Evolutionary conservation across 371 early-diverging fungal genomes (phyloP).

Genomic region (Quaeritorhiza haematococci): DNA sequence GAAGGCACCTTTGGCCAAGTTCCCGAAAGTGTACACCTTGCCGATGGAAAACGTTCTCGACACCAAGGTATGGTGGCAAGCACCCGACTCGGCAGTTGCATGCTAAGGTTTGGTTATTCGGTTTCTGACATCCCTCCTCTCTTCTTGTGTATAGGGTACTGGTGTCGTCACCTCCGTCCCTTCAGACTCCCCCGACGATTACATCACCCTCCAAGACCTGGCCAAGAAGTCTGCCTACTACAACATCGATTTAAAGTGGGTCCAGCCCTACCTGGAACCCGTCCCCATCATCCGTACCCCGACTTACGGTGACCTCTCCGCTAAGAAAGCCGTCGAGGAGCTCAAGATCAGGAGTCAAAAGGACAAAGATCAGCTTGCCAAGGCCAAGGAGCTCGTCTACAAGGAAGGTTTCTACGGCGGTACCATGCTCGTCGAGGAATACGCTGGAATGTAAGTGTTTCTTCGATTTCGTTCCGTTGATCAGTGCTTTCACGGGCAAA

Average conservation of each 20-base stretch:
- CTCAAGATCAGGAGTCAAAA: conserved; percentile 94
- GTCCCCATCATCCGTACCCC: conserved; percentile 82
- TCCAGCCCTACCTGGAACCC: conserved; percentile 68
- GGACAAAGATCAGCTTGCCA: conserved; percentile 83
- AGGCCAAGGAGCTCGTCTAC: conserved; percentile 93
- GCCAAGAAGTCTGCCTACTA: conserved; percentile 91
- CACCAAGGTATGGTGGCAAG: conserved; percentile 54
- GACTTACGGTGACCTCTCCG: conserved; percentile 79
- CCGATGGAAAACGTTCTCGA: conserved; percentile 95
- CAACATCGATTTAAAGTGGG: conserved; percentile 84
- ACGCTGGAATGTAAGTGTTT: conserved; percentile 54
- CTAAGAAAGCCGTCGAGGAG: conserved; percentile 75
- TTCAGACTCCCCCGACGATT: conserved; percentile 97
- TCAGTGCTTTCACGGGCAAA: neutral
- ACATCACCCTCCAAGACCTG: conserved; percentile 80
- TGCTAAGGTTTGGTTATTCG: neutral
- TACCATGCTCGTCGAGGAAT: conserved; percentile 78
- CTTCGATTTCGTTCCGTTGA: neutral
- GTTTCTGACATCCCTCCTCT: neutral
- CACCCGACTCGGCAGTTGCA: neutral
- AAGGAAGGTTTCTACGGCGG: conserved; percentile 98
- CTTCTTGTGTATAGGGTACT: conserved; percentile 66
- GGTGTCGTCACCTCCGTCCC: conserved; percentile 98
- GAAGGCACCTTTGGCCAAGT: conserved; percentile 79
- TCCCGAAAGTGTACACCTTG: conserved; percentile 80